These are phyloP conservation scores for Leishmania martiniquensis DNA, from an alignment of 208 protist genomes.

Conservation along the genomic window DNA sequence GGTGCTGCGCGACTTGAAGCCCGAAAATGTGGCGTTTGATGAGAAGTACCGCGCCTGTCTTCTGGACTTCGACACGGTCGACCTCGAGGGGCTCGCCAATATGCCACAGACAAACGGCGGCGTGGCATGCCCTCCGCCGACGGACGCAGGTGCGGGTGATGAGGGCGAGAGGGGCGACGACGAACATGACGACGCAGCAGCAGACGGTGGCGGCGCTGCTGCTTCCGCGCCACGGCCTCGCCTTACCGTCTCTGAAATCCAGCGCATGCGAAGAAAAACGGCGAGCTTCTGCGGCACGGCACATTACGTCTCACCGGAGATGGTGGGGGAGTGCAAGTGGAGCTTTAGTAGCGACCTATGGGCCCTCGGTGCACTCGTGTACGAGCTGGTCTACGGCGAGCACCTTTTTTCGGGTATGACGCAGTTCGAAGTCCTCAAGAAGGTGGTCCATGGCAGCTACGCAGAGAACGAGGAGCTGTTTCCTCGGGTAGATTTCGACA, in stretches of 20 bases:
- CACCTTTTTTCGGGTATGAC: conserved; percentile 82
- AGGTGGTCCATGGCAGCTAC: conserved; percentile 57
- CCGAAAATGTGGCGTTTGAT: conserved; percentile 90
- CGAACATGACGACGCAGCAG: neutral
- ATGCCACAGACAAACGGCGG: conserved; percentile 58
- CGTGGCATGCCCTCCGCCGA: conserved; percentile 34
- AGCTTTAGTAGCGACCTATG: conserved; percentile 95
- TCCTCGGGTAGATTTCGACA: conserved; percentile 49
- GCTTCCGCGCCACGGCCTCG: conserved; percentile 35
- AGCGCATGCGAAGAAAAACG: conserved; percentile 75
- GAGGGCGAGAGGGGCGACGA: neutral
- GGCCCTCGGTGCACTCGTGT: conserved; percentile 94
- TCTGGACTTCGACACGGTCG: conserved; percentile 91
- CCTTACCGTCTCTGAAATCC: conserved; percentile 84
- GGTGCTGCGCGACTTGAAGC: conserved; percentile 91
- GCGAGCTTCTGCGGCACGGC: conserved; percentile 92
- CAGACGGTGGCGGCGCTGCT: neutral
- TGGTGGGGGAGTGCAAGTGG: conserved; percentile 91
- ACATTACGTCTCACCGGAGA: conserved; percentile 96
- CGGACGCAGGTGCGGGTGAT: conserved; percentile 2
- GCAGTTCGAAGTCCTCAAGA: conserved; percentile 75
- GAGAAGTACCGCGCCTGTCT: conserved; percentile 77
- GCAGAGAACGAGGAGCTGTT: conserved; percentile 37
- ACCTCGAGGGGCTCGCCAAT: conserved; percentile 35
- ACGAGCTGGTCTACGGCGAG: conserved; percentile 89